Base-by-base conservation (phyloP, 179 eudicot genomes). In the Beta lomatogona region DNA sequence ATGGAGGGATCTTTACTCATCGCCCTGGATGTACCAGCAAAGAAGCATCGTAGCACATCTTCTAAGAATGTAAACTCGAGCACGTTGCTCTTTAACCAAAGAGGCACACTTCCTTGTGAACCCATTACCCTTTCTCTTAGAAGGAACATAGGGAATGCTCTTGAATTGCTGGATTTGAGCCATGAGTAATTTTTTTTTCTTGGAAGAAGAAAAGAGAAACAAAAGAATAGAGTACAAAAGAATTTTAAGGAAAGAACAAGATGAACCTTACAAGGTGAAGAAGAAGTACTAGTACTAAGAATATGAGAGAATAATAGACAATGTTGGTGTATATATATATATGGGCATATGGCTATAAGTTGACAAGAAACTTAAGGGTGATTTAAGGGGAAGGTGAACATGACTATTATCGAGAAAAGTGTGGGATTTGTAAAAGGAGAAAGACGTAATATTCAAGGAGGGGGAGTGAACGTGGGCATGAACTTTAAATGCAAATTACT, bases 11-110 rank as follows among this genome's bases (percentile, higher is more conserved):
- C 5, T 50, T 71, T 86, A 89, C 21, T 92, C 97, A 41, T 93
- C 97, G 61, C 89, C 94, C 14, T 95, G 94, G 82, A 95, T 93
- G 85, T 95, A 93, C 88, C 89, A 95, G 79, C 98, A 91, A 68
- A 92, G 91, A 73, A 95, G 95, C 94, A 91, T 93, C 87, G 98
- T 92, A 82, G 98, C 98, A 78, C 98, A 95, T 48, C 95, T 91
- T 48, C 93, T 90, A 25, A 95, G 93, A 67, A 95, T 95, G 84
- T 93, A 95, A 25, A 95, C 85, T 19, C 92, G 81, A 14, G 97
- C 97, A 0, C 98, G 85, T 76, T 95, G 97, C 82, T 93, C 92
- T 73, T 93, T 93, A 31, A 95, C 94, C 74, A 95, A 82, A 12
- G 93, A 86, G 57, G 97, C 89, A 77, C 98, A 93, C 83, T 92